Conservation (phyloP, 306 rosid genomes). For the Begonia fuchsioides region DNA sequence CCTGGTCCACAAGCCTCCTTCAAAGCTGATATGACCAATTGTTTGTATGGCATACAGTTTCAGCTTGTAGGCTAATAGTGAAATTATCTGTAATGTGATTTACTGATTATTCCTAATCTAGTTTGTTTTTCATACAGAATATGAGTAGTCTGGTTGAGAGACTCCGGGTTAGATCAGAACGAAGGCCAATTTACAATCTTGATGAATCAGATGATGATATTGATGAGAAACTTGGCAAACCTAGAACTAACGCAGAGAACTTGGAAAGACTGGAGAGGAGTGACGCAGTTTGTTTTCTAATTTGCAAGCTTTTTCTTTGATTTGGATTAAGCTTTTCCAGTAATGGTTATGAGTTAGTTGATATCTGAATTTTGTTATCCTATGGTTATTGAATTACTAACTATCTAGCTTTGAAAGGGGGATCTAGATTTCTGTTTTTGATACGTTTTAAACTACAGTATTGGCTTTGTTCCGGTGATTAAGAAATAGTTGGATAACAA, state of each 20-base stretch:
- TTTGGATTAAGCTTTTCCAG: no score
- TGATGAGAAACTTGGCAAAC: conserved; percentile 46
- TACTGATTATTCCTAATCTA: no score
- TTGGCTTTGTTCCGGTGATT: no score
- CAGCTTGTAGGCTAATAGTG: no score
- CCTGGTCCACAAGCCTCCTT: no score
- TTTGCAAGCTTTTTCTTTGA: not conserved
- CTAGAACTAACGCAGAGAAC: conserved; percentile 38
- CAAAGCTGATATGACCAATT: no score
- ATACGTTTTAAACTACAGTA: no score
- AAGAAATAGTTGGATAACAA: no score
- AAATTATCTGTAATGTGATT: not conserved
- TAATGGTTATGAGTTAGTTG: no score
- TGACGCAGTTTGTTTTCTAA: conserved; percentile 49
- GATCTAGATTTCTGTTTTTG: not conserved
- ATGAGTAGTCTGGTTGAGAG: conserved; percentile 99
- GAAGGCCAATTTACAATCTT: conserved; percentile 69
- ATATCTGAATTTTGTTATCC: no score
- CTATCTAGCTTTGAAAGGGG: not conserved
- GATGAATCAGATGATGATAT: conserved; percentile 92
- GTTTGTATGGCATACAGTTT: no score
- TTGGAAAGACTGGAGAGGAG: conserved; percentile 67
- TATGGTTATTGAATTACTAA: not conserved
- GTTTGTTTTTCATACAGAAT: conserved; percentile 19
- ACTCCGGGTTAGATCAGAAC: conserved; percentile 93